Evolutionary conservation across 768 basidiomycete species (phyloP).

Genomic region (Auricularia sp.): DNA sequence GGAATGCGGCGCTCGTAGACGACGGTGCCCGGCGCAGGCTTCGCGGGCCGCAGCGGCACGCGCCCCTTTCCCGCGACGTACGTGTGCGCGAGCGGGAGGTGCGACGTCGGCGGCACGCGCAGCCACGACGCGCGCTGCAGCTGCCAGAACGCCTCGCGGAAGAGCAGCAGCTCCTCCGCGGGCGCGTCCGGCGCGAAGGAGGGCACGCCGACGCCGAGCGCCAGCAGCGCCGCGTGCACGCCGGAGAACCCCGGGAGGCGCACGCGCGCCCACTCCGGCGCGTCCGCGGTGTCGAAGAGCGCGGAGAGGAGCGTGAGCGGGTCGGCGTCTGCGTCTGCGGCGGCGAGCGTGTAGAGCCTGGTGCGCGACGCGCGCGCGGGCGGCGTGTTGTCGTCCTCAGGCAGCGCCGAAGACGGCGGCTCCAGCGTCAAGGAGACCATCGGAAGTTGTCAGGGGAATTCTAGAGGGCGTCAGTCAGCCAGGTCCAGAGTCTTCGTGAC

Average conservation of each 20-base stretch:
- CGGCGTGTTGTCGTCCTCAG: not conserved
- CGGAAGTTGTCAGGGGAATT: not conserved
- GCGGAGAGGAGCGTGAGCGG: not conserved
- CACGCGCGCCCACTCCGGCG: conserved; percentile 1
- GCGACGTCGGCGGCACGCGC: not conserved
- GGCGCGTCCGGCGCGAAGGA: not conserved
- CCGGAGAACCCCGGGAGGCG: not conserved
- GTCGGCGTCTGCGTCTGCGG: not conserved
- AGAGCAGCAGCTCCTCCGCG: not conserved
- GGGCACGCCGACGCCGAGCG: not conserved
- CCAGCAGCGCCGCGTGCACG: not conserved
- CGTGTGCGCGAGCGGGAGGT: not conserved
- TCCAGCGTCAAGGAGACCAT: not conserved
- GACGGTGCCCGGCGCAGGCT: not conserved
- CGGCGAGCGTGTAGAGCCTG: not conserved
- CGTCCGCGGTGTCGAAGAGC: not conserved
- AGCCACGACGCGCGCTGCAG: not conserved
- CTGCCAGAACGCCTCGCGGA: not conserved
- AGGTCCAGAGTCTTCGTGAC: no score
- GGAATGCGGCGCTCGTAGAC: not conserved
- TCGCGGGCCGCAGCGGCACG: not conserved
- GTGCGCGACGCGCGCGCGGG: not conserved
- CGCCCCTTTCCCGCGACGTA: not conserved
- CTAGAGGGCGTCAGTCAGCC: no score
- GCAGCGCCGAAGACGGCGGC: not conserved